Evolutionary conservation across 2,329 filamentous ascomycete species (phyloP), one percentile per base, ranked within the genome.

Genomic region (Penicillium sclerotiorum): DNA sequence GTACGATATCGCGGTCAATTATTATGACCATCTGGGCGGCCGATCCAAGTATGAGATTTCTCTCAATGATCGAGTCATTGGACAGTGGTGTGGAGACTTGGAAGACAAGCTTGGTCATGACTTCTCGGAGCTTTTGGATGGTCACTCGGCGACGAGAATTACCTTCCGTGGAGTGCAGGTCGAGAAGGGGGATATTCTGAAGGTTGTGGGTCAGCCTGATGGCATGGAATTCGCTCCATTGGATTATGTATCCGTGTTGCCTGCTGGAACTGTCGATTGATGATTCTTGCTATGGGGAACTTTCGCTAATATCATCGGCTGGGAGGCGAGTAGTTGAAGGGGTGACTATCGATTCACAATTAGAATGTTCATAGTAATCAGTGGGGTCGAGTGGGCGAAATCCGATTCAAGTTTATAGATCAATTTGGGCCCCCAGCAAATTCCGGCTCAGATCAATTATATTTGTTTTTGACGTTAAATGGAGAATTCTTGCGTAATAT

Each of bases 1-100:
- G 5, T 89, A 88, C 55, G 78, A 86, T 56, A 52, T 89, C 2
- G 84, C 80, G 0, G 76, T 89, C 7, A 86, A 86, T 52, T 89
- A 88, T 61, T 88, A 79, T 56, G 84, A 89, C 59, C 50, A 85
- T 7, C 75, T 77, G 22, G 77, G 77, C n/a, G 85, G 86, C 0
- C 75, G 73, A 47, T 75, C 85, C 2, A 70, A 73, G 2, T 89
- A 79, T 64, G 70, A 79, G 50, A 55, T 86, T 1, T 80, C 71
- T 42, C 59, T 88, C 4, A 81, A 82, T 52, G 75, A 80, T 23
- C 60, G 67, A 11, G 62, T 74, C 6, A 57, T 89, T 1, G 84
- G 83, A 0, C 57, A 65, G 9, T 89, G 85, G 85, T 66, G 71
- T 20, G 84, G 84, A 0, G 74, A 88, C 54, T 69, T 76, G n/a